A percentile compares a stretch with the other conserved stretches of the same genome.
phyloP scores from a whole-genome alignment of 2,329 filamentous ascomycete species.

The Alternaria brassicae region DNA sequence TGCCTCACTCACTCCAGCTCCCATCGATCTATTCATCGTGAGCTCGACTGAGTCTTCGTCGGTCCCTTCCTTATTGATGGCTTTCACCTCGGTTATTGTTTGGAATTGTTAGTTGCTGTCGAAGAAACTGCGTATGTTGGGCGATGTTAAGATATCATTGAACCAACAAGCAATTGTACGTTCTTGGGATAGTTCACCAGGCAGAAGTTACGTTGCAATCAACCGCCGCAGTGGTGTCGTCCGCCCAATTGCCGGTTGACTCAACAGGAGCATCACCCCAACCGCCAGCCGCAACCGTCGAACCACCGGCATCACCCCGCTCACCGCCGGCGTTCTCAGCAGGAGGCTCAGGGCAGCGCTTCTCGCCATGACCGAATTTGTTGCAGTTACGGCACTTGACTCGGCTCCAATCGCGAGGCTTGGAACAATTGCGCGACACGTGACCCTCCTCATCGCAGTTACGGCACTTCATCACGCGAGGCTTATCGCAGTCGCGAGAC shows the following conservation, averaged over 20 bases:
- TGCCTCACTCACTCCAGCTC: background rate
- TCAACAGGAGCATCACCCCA: constrained; percentile 30
- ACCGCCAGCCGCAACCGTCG: constrained; percentile 24
- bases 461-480: constrained; percentile 53
- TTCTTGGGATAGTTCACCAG: constrained; percentile 15
- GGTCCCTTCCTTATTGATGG: background rate
- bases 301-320: constrained; percentile 29
- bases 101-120: background rate
- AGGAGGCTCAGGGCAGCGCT: constrained; percentile 50
- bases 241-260: constrained; percentile 25
- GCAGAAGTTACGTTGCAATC: constrained; percentile 6
- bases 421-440: constrained; percentile 21
- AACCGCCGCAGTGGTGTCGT: constrained; percentile 19
- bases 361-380: constrained; percentile 53
- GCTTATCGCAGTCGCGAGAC: constrained; percentile 37
- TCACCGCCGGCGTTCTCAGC: constrained; percentile 34
- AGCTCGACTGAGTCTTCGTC: constrained; percentile 4
- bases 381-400: constrained; percentile 67
- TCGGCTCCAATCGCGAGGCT: constrained; percentile 61
- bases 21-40: background rate
- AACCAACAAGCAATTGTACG: constrained; percentile 1
- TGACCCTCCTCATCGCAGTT: constrained; percentile 73
- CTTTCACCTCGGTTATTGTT: background rate
- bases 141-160: background rate
- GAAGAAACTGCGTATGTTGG: constrained; percentile 1